Evolutionary conservation across 495 filamentous ascomycete species (phyloP), one percentile per base, ranked within the genome.

Genomic region (Xylaria grammica): DNA sequence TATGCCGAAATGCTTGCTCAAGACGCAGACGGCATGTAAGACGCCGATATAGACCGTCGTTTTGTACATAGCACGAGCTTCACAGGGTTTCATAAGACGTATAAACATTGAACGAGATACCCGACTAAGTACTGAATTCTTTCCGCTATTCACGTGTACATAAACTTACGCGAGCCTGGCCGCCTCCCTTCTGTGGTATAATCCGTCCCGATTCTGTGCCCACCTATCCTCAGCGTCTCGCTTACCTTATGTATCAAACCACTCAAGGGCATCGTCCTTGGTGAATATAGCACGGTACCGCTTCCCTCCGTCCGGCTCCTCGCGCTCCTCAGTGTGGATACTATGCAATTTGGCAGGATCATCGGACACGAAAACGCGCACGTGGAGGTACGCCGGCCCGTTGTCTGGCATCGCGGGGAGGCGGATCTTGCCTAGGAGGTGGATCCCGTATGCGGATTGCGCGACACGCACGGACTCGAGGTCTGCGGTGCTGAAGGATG

Each of bases 1-100:
- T 98, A 98, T 77, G 94, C 93, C 26, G 89, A 89, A 65, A 84
- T 97, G 81, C 72, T 99, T 69, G 91, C 82, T 13, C 86, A 81
- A 56, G 92, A 93, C 63, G 90, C 90, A 49, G 89, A 89, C 40
- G 87, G 84, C 38, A 59, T 77, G 66, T 69, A 74, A 24, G 64
- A 67, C 17, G 40, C 9, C 2, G 20, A n/a, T 36, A 36, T 32
- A 15, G 27, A 17, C n/a, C 9, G 17, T 63, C 11, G 40, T 13
- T 65, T 34, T 65, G 32, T 55, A 62, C n/a, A 20, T 34, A 34
- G 30, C 32, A 27, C 61, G 48, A 26, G 20, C 45, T 56, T 20
- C 24, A 62, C 48, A 32, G 6, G 27, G 13, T 32, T 53, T 38
- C 20, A 32, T 38, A 34, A 59, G 22, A 48, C 17, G 53, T 56